phyloP scores from a whole-genome alignment of 805 yeast species.

The Saccharomycopsis amapae region DNA sequence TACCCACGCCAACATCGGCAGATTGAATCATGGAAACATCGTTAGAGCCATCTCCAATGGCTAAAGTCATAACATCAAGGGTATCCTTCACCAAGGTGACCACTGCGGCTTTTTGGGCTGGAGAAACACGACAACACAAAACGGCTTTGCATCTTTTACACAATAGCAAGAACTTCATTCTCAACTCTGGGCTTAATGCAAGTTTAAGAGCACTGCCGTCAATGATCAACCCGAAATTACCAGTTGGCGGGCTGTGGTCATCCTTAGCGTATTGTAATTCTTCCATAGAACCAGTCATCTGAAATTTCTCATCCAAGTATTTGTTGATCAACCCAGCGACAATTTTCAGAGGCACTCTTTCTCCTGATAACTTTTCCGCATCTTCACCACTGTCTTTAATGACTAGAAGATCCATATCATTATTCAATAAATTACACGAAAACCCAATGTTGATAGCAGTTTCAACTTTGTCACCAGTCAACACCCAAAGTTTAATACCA shows the following conservation, averaged over 20 bases:
- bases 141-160: constrained; percentile 81
- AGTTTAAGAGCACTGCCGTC: constrained; percentile 73
- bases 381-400: constrained; percentile 46
- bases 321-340: constrained; percentile 44
- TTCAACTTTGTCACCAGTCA: constrained; percentile 86
- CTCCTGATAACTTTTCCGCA: constrained; percentile 36
- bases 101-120: constrained; percentile 82
- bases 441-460: constrained; percentile 85
- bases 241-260: constrained; percentile 60
- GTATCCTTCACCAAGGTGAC: constrained; percentile 69
- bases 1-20: constrained; percentile 83
- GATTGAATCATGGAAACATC: constrained; percentile 91
- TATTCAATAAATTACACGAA: constrained; percentile 70
- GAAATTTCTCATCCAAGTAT: constrained; percentile 49
- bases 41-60: constrained; percentile 85
- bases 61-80: constrained; percentile 74
- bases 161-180: constrained; percentile 55
- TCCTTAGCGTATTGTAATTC: constrained; percentile 50
- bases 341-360: constrained; percentile 31
- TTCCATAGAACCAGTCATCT: constrained; percentile 49
- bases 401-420: constrained; percentile 68
- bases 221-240: constrained; percentile 61
- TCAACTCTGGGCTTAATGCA: constrained; percentile 37
- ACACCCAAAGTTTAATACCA: constrained; percentile 79
- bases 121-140: constrained; percentile 81